Conservation (phyloP, 2,329 filamentous ascomycete genomes). For the Aspergillus fischeri region DNA sequence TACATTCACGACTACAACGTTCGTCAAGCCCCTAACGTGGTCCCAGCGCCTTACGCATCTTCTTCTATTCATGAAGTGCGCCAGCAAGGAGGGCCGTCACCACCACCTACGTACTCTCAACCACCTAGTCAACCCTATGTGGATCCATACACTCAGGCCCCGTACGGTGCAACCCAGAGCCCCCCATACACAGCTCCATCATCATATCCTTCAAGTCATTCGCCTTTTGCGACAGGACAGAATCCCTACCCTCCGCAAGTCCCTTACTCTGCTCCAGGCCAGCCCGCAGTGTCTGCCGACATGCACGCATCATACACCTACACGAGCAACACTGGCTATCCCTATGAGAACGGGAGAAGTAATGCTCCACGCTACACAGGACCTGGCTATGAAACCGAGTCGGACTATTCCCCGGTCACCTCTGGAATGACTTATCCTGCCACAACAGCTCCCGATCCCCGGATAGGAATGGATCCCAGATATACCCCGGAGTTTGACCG, state of each 20-base stretch:
- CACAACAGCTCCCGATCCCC: conserved; percentile 38
- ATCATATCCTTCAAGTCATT: conserved; percentile 31
- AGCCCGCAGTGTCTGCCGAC: conserved; percentile 37
- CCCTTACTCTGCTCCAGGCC: conserved; percentile 31
- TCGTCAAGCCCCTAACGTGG: conserved; percentile 36
- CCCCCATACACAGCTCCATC: conserved; percentile 30
- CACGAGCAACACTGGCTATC: conserved; percentile 29
- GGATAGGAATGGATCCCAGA: conserved; percentile 42
- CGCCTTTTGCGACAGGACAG: conserved; percentile 32
- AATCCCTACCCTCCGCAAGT: conserved; percentile 33
- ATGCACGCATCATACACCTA: conserved; percentile 40
- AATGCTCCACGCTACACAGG: conserved; percentile 41
- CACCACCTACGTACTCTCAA: conserved; percentile 32
- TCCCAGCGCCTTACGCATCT: conserved; percentile 33
- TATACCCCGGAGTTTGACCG: conserved; percentile 41
- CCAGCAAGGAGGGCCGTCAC: conserved; percentile 35
- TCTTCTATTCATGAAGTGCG: conserved; percentile 37
- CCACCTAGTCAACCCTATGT: conserved; percentile 32
- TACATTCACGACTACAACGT: conserved; percentile 37
- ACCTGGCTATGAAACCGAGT: conserved; percentile 39
- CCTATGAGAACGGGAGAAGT: conserved; percentile 35
- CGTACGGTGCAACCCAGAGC: conserved; percentile 31
- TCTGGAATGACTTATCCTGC: conserved; percentile 39
- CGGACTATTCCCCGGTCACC: conserved; percentile 39
- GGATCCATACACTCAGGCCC: conserved; percentile 32